phyloP scores from a whole-genome alignment of 1,284 basidiomycete species.

The Tetrapyrgos nigripes region DNA sequence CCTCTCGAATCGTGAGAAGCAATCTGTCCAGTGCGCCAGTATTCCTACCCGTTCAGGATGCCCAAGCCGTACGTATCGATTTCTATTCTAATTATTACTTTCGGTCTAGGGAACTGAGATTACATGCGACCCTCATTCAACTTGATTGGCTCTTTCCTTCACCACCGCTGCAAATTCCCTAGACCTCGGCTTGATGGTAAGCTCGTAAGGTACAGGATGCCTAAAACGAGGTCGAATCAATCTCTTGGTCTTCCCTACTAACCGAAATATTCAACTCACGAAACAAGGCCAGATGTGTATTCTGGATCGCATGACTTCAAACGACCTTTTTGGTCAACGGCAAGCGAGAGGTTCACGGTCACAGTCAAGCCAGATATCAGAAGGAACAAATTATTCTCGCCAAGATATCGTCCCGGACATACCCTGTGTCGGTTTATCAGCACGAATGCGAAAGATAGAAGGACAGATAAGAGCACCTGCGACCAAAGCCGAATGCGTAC shows the following conservation, averaged over 20 bases:
- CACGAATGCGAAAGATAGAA: conserved; percentile 10
- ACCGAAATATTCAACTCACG: neutral
- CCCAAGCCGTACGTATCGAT: neutral
- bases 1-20: neutral
- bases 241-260: too few relatives aligned
- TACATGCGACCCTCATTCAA: neutral
- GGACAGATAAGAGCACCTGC: conserved; percentile 20
- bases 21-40: neutral
- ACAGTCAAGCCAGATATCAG: conserved; percentile 1
- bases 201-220: neutral
- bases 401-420: conserved; percentile 17
- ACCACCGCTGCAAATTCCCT: neutral
- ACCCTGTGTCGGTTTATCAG: conserved; percentile 4
- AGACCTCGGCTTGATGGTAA: neutral
- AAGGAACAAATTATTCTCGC: conserved; percentile 14
- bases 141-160: neutral
- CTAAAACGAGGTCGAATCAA: neutral
- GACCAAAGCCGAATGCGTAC: conserved; percentile 36
- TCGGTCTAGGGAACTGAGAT: neutral
- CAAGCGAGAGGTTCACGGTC: neutral
- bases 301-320: neutral
- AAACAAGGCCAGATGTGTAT: neutral
- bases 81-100: neutral
- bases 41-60: neutral
- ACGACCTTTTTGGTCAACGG: neutral